A percentile compares a stretch with the other conserved stretches of the same genome.
These are phyloP conservation scores for Setomelanomma holmii DNA, from an alignment of 2,329 filamentous ascomycete genomes.

Conservation along the genomic window DNA sequence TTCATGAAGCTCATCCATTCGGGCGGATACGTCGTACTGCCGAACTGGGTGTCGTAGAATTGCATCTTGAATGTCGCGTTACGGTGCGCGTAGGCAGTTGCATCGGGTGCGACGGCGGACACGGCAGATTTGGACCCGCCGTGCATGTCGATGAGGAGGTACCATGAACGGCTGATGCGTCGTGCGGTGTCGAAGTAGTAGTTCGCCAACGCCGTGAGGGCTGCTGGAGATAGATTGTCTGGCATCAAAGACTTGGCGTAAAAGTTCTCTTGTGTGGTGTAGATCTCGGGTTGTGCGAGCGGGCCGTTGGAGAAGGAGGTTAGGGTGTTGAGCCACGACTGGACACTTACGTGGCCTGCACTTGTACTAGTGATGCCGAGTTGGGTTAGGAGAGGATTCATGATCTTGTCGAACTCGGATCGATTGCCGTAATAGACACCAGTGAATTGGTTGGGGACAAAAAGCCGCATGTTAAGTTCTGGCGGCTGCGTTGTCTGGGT, in stretches of 20 bases:
- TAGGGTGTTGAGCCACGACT: constrained; percentile 30
- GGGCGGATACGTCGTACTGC: constrained; percentile 35
- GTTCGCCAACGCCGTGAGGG: constrained; percentile 25
- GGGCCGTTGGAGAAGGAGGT: constrained; percentile 27
- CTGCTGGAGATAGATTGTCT: constrained; percentile 19
- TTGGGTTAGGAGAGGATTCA: constrained; percentile 29
- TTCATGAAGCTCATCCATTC: constrained; percentile 47
- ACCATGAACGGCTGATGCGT: constrained; percentile 25
- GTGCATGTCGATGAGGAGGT: constrained; percentile 38
- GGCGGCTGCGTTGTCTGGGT: constrained; percentile 27
- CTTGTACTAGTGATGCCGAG: constrained; percentile 16
- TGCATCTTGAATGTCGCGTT: constrained; percentile 38
- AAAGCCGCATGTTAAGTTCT: constrained; percentile 37
- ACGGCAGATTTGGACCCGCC: constrained; percentile 26
- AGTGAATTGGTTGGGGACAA: constrained; percentile 25
- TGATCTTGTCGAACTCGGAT: constrained; percentile 29
- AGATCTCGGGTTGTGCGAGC: constrained; percentile 24
- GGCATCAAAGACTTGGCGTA: constrained; percentile 39
- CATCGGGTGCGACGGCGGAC: constrained; percentile 8
- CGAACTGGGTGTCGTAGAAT: constrained; percentile 28
- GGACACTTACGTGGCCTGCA: constrained; percentile 6
- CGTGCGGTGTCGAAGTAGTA: constrained; percentile 34
- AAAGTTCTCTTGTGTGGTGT: constrained; percentile 37
- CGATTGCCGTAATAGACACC: constrained; percentile 38
- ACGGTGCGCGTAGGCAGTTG: constrained; percentile 34